phyloP scores from a whole-genome alignment of 306 rosid species.

The Arachis hypogaea region DNA sequence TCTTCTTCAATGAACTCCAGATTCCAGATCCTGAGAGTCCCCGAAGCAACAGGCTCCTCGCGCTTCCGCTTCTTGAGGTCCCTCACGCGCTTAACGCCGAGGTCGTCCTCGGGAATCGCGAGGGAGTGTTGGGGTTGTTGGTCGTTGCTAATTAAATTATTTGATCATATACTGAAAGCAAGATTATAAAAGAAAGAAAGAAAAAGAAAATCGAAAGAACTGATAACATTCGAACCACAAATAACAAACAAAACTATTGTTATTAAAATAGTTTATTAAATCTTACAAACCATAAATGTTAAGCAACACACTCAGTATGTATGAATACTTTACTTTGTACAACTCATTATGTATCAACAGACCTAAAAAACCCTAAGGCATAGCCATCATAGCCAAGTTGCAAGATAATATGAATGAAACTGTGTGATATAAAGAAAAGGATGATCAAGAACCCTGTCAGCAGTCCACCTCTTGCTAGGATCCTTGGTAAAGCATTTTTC shows the following conservation, averaged over 20 bases:
- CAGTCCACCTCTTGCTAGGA: background rate
- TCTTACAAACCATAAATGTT: slow-evolving; percentile 1
- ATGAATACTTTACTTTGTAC: background rate
- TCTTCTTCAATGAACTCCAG: slow-evolving; percentile 40
- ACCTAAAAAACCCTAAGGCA: no score
- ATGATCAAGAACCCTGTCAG: background rate
- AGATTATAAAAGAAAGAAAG: no score
- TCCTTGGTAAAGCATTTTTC: background rate
- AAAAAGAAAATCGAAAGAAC: no score
- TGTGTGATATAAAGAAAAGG: background rate
- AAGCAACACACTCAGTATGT: background rate
- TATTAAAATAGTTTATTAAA: slow-evolving; percentile 2
- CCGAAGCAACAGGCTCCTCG: slow-evolving; percentile 73
- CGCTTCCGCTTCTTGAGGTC: slow-evolving; percentile 85
- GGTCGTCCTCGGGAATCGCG: slow-evolving; percentile 67
- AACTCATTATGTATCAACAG: slow-evolving; percentile 2
- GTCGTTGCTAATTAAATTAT: no score
- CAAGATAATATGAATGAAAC: no score
- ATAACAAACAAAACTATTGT: background rate
- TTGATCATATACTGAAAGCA: no score
- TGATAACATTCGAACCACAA: no score
- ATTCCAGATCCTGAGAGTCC: slow-evolving; percentile 67
- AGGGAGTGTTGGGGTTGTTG: slow-evolving; percentile 41
- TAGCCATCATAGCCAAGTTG: no score
- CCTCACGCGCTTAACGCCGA: slow-evolving; percentile 55